These are phyloP conservation scores for Endocalyx cinctus DNA, from an alignment of 2,329 filamentous ascomycete species.

Conservation along the genomic window DNA sequence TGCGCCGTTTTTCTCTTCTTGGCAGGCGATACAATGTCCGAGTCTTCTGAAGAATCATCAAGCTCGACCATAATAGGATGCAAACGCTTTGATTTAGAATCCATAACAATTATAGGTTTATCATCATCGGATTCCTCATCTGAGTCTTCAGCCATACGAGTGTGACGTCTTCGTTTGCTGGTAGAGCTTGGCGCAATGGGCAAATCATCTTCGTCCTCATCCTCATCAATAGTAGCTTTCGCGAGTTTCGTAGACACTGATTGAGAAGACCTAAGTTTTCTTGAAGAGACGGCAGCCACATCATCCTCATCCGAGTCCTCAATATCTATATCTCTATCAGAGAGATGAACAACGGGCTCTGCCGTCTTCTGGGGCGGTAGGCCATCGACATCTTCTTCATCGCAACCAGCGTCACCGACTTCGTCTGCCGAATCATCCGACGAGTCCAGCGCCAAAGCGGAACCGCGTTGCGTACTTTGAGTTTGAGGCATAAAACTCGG, in stretches of 20 bases:
- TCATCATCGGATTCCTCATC: background rate
- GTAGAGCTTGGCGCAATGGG: constrained; percentile 8
- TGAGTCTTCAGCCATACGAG: no score
- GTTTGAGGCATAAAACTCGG: constrained; percentile 24
- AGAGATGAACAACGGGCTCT: no score
- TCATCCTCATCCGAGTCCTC: constrained; percentile 7
- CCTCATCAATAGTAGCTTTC: constrained; percentile 18
- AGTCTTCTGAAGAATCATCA: constrained; percentile 18
- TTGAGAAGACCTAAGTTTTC: constrained; percentile 21
- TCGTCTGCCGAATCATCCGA: constrained; percentile 22
- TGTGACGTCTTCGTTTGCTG: constrained; percentile 14
- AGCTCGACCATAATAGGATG: constrained; percentile 15
- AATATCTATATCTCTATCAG: no score
- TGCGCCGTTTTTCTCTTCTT: constrained; percentile 23
- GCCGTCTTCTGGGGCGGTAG: constrained; percentile 11
- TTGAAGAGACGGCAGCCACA: constrained; percentile 1
- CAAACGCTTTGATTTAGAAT: no score
- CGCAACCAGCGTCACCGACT: constrained; percentile 13
- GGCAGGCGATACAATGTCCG: constrained; percentile 18
- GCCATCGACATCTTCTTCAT: constrained; percentile 16
- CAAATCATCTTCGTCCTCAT: constrained; percentile 13
- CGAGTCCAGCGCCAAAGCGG: constrained; percentile 13
- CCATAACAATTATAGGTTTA: no score
- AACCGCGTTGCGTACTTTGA: no score
- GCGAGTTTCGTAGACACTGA: constrained; percentile 24